Evolutionary conservation across 2,329 filamentous ascomycete species (phyloP), one percentile per base, ranked within the genome.

Genomic region (Exophiala sideris): DNA sequence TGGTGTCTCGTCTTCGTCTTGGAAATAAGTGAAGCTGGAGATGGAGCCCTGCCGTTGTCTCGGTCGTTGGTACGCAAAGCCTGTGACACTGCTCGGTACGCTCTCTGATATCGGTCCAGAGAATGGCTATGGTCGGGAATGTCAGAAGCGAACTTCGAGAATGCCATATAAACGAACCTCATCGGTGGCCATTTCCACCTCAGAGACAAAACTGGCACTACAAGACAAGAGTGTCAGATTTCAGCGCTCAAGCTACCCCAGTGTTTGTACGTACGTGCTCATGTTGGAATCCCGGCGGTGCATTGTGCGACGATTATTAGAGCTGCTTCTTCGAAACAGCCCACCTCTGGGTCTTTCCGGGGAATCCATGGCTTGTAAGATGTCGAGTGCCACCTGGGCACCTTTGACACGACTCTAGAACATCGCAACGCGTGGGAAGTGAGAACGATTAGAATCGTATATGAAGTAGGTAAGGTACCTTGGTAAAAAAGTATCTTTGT

Each of bases 141-240:
- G 44, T 48, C 46, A 45, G 35, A 20, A 38, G 47, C 49, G 18
- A 36, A 50, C 14, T 38, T 29, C 38, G 44, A 8, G 35, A 11
- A 32, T 20, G 39, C 36, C 20, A 10, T 18, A 53, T 20, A 62
- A 54, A 65, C 72, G 49, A 67, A 94, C 89, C 82, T 97, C 92
- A 69, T 96, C 89, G 48, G 95, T 90, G 16, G 94, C 92, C 94
- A 99, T 97, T 70, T 96, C 92, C n/a, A 97, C 91, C 71, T 96
- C 90, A 62, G 90, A 90, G 64, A 96, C 86, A 63, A 96, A 86
- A 72, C 89, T 95, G 34, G 85, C 72, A 62, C 76, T 80, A 9
- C 11, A 40, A 29, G 24, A 29, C 24, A 29, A 29, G 24, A 29
- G 5, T 29, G 24, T 29, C 24, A 29, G 24, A 29, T 5, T 5